phyloP scores from a whole-genome alignment of 2,329 filamentous ascomycete genomes.

The Epichloe gansuensis region DNA sequence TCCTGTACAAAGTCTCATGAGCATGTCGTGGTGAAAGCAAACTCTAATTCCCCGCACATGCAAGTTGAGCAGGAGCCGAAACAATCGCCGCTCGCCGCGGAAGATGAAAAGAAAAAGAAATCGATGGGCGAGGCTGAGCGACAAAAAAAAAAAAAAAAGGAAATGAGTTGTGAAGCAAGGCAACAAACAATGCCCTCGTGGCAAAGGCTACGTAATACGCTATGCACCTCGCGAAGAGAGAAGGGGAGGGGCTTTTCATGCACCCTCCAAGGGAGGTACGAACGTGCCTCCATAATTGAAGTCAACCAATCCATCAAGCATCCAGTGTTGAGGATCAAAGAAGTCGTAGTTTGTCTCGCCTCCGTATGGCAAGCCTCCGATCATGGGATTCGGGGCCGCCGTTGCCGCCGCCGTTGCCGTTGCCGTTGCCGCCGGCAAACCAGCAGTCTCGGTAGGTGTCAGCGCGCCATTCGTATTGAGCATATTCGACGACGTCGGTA shows the following conservation, averaged over 20 bases:
- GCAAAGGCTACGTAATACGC: not conserved
- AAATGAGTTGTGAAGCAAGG: not conserved
- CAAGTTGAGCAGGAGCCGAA: too few species aligned
- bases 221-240: too few species aligned
- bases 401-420: too few species aligned
- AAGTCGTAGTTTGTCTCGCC: slow-evolving; percentile 68
- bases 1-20: too few species aligned
- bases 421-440: slow-evolving; percentile 25
- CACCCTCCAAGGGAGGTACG: slow-evolving; percentile 40
- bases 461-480: slow-evolving; percentile 38
- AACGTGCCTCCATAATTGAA: slow-evolving; percentile 55
- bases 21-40: too few species aligned
- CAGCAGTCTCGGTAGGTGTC: slow-evolving; percentile 36
- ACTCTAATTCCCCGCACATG: too few species aligned
- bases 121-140: not conserved
- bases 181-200: not conserved
- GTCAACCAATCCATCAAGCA: slow-evolving; percentile 74
- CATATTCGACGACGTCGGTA: slow-evolving; percentile 30
- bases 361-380: slow-evolving; percentile 42
- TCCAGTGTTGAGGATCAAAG: slow-evolving; percentile 89
- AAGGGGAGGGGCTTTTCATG: slow-evolving; percentile 17
- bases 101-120: not conserved
- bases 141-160: too few species aligned
- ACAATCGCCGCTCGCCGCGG: not conserved
- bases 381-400: slow-evolving; percentile 29